These are phyloP conservation scores for Crucibulum laeve DNA, from an alignment of 768 basidiomycete genomes.

Conservation along the genomic window DNA sequence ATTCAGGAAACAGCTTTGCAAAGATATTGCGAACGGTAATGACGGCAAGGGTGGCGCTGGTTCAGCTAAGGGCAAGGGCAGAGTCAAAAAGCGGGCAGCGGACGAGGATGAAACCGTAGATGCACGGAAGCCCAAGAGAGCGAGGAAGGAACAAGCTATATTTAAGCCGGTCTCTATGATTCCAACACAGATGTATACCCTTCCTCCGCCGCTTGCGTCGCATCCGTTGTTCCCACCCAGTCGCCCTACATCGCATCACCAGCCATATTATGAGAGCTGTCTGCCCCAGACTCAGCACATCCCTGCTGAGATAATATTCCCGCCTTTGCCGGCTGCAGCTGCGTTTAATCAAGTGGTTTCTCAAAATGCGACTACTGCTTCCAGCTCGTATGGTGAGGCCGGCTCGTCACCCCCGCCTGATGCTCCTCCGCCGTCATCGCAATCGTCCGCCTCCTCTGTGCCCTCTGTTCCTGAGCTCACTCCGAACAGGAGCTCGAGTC, in stretches of 20 bases:
- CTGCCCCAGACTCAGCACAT: conserved; percentile 37
- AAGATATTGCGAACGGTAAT: conserved; percentile 36
- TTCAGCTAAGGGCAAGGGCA: conserved; percentile 25
- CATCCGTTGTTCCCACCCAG: conserved; percentile 46
- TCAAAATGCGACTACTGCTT: conserved; percentile 8
- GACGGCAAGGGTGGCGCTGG: conserved; percentile 27
- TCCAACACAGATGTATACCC: too few species aligned
- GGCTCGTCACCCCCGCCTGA: conserved; percentile 14
- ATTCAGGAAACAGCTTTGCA: conserved; percentile 64
- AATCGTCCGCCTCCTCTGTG: conserved; percentile 28
- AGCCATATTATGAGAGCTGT: conserved; percentile 69
- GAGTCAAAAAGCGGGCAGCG: conserved; percentile 29
- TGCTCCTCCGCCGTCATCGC: conserved; percentile 25
- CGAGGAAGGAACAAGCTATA: conserved; percentile 39
- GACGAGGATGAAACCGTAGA: conserved; percentile 32
- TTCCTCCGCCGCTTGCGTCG: conserved; percentile 20
- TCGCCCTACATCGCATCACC: conserved; percentile 60
- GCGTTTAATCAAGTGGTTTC: conserved; percentile 24
- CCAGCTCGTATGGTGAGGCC: conserved; percentile 8
- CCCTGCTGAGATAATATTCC: conserved; percentile 67
- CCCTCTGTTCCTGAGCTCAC: conserved; percentile 58
- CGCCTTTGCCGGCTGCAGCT: conserved; percentile 56
- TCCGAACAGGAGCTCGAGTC: conserved; percentile 61
- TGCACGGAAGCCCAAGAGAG: conserved; percentile 41
- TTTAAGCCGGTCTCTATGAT: too few species aligned